Percentiles rank a stretch among this genome's conserved stretches.
Evolutionary conservation across 2,329 filamentous ascomycete genomes (phyloP).

Genomic region (Phyllosticta capitalensis): DNA sequence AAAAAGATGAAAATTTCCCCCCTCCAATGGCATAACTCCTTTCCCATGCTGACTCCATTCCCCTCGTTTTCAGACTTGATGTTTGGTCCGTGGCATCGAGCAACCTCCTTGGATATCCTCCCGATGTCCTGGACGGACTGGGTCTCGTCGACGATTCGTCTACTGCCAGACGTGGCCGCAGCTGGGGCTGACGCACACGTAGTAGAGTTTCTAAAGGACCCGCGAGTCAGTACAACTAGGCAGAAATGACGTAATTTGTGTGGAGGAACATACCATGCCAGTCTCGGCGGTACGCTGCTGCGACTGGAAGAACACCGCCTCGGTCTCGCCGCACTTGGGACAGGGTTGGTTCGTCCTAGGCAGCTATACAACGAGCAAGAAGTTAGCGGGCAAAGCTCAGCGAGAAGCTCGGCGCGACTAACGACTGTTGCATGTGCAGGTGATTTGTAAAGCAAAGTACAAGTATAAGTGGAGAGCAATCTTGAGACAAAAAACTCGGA

Average conservation of each 20-base stretch:
- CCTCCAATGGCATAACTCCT: background rate
- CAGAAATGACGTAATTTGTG: slow-evolving; percentile 6
- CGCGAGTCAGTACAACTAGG: background rate
- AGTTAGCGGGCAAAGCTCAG: slow-evolving; percentile 24
- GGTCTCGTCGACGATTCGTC: background rate
- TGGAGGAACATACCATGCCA: slow-evolving; percentile 69
- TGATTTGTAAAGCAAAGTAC: background rate
- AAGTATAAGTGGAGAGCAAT: background rate
- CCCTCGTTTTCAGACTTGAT: background rate
- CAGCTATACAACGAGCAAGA: slow-evolving; percentile 59
- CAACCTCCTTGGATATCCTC: background rate
- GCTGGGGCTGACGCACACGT: slow-evolving; percentile 83
- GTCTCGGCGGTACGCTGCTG: slow-evolving; percentile 95
- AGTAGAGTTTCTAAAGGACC: slow-evolving; percentile 38
- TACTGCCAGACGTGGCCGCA: slow-evolving; percentile 75
- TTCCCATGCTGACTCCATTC: background rate
- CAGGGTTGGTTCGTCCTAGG: slow-evolving; percentile 81
- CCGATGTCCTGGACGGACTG: background rate
- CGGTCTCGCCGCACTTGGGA: slow-evolving; percentile 72
- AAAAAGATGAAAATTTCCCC: background rate
- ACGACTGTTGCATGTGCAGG: slow-evolving; percentile 5
- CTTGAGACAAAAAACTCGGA: background rate
- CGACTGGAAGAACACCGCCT: slow-evolving; percentile 98
- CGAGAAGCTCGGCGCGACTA: slow-evolving; percentile 9
- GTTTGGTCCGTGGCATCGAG: background rate